Evolutionary conservation across 2,329 filamentous ascomycete species (phyloP).

Genomic region (Monilinia polystroma): DNA sequence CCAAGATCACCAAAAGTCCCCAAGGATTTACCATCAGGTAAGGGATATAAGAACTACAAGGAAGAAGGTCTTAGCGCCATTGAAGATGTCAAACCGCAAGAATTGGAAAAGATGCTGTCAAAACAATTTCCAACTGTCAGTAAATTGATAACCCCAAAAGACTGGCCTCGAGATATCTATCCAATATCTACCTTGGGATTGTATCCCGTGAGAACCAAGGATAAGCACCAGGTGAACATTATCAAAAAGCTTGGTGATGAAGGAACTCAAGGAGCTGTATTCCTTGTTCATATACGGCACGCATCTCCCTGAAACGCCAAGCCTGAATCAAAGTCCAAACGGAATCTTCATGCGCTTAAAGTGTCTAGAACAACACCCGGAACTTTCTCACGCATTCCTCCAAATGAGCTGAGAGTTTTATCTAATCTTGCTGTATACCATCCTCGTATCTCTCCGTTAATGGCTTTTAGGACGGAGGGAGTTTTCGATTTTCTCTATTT

Average conservation of each 20-base stretch:
- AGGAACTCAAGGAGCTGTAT: neutral
- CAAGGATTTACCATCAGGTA: neutral
- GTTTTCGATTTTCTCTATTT: neutral
- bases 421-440: neutral
- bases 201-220: neutral
- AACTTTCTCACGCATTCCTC: neutral
- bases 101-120: neutral
- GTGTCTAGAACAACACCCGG: neutral
- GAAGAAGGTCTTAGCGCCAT: neutral
- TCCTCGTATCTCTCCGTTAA: neutral
- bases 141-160: neutral
- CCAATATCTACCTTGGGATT: neutral
- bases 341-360: neutral
- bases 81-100: neutral
- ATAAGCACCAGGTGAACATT: neutral
- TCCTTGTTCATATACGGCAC: neutral
- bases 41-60: neutral
- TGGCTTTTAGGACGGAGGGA: neutral
- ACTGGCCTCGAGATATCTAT: neutral
- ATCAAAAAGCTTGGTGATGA: neutral
- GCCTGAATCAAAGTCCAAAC: neutral
- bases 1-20: neutral
- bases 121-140: neutral
- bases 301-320: rapidly evolving
- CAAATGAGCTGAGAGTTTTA: neutral